A percentile compares a stretch with the other conserved stretches of the same genome.
phyloP scores from a whole-genome alignment of 257 asterid genomes.

The Solanum appendiculatum region DNA sequence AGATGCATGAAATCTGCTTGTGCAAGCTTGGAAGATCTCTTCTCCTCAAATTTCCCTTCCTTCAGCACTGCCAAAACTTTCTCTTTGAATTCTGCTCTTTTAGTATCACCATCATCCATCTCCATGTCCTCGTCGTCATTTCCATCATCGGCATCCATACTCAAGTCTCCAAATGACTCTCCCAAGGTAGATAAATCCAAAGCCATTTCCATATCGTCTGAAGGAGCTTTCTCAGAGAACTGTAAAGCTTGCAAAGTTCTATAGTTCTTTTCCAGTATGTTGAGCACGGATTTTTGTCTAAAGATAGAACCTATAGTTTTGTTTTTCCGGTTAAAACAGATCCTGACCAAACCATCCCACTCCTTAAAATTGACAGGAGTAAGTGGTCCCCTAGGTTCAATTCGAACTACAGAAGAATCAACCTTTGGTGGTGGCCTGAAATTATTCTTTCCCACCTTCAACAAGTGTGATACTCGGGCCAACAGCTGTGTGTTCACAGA shows the following conservation, averaged over 20 bases:
- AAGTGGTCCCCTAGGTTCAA: conserved; percentile 80
- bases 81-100: conserved; percentile 52
- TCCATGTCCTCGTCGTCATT: conserved; percentile 62
- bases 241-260: conserved; percentile 77
- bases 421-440: conserved; percentile 98
- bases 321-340: conserved; percentile 85
- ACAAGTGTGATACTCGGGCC: conserved; percentile 73
- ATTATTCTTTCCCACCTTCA: conserved; percentile 86
- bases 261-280: conserved; percentile 74
- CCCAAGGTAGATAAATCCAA: conserved; percentile 63
- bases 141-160: conserved; percentile 41
- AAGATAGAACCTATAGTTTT: conserved; percentile 77
- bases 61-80: conserved; percentile 57
- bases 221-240: conserved; percentile 27
- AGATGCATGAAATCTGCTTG: conserved; percentile 84
- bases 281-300: conserved; percentile 60
- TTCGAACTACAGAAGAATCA: conserved; percentile 89
- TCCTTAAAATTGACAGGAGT: conserved; percentile 83
- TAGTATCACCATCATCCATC: conserved; percentile 56
- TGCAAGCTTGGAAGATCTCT: conserved; percentile 66
- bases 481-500: conserved; percentile 86
- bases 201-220: conserved; percentile 45
- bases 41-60: conserved; percentile 62
- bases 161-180: conserved; percentile 58
- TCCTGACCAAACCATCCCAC: conserved; percentile 95